Evolutionary conservation across 305 asterid species (phyloP).

Genomic region (Solanum chacoense): DNA sequence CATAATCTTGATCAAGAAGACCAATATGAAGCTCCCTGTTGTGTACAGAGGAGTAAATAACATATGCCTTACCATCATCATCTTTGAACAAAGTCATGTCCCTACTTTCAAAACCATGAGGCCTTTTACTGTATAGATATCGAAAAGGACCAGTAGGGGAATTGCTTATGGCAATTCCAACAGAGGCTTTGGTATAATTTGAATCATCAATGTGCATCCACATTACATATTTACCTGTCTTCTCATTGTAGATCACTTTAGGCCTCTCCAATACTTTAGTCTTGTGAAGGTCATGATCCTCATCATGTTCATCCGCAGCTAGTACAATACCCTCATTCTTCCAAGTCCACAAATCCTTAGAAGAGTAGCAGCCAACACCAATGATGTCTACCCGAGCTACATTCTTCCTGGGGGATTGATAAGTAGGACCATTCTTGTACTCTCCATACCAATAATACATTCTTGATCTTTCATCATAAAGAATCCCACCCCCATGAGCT

Average conservation of each 20-base stretch:
- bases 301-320: slow-evolving; percentile 22
- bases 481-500: slow-evolving; percentile 59
- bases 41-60: slow-evolving; percentile 38
- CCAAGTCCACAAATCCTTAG: slow-evolving; percentile 53
- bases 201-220: slow-evolving; percentile 63
- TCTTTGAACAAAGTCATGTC: slow-evolving; percentile 61
- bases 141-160: slow-evolving; percentile 47
- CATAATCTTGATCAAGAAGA: slow-evolving; percentile 28
- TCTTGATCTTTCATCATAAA: slow-evolving; percentile 24
- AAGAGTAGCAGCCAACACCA: slow-evolving; percentile 65
- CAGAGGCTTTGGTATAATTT: slow-evolving; percentile 39
- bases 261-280: slow-evolving; percentile 55
- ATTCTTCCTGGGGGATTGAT: slow-evolving; percentile 17
- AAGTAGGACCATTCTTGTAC: slow-evolving; percentile 45
- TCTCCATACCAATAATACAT: slow-evolving; percentile 63
- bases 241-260: slow-evolving; percentile 47
- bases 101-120: slow-evolving; percentile 55
- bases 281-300: slow-evolving; percentile 40
- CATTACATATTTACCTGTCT: slow-evolving; percentile 33
- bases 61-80: slow-evolving; percentile 37
- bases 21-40: slow-evolving; percentile 62
- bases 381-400: slow-evolving; percentile 50
- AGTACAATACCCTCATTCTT: slow-evolving; percentile 43
- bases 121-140: slow-evolving; percentile 34
- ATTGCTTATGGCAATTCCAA: slow-evolving; percentile 40